Evolutionary conservation across 768 basidiomycete species (phyloP).

Genomic region (Hortiboletus flavorubellus): DNA sequence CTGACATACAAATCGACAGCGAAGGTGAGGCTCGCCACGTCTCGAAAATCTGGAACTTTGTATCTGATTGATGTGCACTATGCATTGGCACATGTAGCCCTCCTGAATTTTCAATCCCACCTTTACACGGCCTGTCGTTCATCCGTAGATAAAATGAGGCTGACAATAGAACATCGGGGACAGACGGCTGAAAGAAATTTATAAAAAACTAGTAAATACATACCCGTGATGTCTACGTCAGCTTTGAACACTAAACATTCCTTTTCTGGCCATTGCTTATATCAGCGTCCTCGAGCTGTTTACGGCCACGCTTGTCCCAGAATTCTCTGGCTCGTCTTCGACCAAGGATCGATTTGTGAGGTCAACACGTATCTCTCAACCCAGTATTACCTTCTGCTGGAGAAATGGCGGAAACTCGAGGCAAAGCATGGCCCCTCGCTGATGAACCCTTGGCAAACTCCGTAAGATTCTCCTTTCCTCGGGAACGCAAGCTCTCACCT

Average conservation of each 20-base stretch:
- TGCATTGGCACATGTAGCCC: too few relatives aligned
- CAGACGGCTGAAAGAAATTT: too few relatives aligned
- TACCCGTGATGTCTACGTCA: too few relatives aligned
- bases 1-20: too few relatives aligned
- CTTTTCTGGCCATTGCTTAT: slow-evolving; percentile 10
- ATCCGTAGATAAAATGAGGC: too few relatives aligned
- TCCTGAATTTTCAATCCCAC: too few relatives aligned
- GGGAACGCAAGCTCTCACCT: not conserved
- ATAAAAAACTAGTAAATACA: too few relatives aligned
- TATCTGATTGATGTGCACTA: too few relatives aligned
- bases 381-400: slow-evolving; percentile 1
- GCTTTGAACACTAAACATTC: slow-evolving; percentile 1
- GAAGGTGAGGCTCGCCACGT: too few relatives aligned
- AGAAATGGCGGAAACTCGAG: slow-evolving; percentile 61
- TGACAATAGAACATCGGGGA: too few relatives aligned
- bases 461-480: slow-evolving; percentile 42
- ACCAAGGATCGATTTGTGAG: slow-evolving; percentile 92
- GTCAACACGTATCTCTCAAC: slow-evolving; percentile 41
- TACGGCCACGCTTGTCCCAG: not conserved
- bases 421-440: slow-evolving; percentile 89
- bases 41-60: too few relatives aligned
- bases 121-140: too few relatives aligned
- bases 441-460: slow-evolving; percentile 86
- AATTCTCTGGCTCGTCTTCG: slow-evolving; percentile 27
- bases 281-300: slow-evolving; percentile 5